Evolutionary conservation across 768 basidiomycete species (phyloP).

Genomic region (Hericium alpestre): DNA sequence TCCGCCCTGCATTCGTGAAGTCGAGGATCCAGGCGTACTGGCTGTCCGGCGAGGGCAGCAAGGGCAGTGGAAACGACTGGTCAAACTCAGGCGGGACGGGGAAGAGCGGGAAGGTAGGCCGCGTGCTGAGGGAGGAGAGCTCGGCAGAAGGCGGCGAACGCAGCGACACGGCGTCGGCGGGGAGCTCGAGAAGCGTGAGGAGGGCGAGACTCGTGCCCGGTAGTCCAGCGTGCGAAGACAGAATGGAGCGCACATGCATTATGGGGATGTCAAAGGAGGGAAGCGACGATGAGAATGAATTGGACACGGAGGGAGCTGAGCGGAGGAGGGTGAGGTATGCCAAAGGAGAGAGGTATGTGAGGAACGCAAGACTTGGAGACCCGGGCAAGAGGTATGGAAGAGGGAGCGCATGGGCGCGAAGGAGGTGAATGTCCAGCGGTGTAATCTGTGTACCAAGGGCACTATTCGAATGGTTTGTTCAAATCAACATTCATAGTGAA

Average conservation of each 20-base stretch:
- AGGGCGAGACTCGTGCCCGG: conserved; percentile 49
- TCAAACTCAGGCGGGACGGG: conserved; percentile 36
- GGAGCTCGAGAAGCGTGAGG: conserved; percentile 28
- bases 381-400: conserved; percentile 49
- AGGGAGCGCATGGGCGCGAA: conserved; percentile 56
- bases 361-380: conserved; percentile 60
- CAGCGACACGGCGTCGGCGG: conserved; percentile 3
- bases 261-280: conserved; percentile 42
- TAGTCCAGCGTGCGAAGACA: conserved; percentile 26
- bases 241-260: conserved; percentile 32
- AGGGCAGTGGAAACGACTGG: conserved; percentile 38
- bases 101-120: conserved; percentile 46
- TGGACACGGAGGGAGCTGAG: conserved; percentile 17
- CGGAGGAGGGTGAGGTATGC: conserved; percentile 56
- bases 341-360: conserved; percentile 58
- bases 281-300: conserved; percentile 14
- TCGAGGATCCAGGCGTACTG: conserved; percentile 54
- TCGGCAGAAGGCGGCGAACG: conserved; percentile 18
- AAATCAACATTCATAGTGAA: not conserved
- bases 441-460: conserved; percentile 21
- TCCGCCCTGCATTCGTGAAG: conserved; percentile 46
- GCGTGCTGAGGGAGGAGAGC: conserved; percentile 19
- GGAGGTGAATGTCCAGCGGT: conserved; percentile 64
- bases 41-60: conserved; percentile 20
- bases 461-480: conserved; percentile 10